A percentile compares a stretch with the other conserved stretches of the same genome.
Conservation (phyloP, 495 filamentous ascomycete genomes). For the Pyronema domesticum region DNA sequence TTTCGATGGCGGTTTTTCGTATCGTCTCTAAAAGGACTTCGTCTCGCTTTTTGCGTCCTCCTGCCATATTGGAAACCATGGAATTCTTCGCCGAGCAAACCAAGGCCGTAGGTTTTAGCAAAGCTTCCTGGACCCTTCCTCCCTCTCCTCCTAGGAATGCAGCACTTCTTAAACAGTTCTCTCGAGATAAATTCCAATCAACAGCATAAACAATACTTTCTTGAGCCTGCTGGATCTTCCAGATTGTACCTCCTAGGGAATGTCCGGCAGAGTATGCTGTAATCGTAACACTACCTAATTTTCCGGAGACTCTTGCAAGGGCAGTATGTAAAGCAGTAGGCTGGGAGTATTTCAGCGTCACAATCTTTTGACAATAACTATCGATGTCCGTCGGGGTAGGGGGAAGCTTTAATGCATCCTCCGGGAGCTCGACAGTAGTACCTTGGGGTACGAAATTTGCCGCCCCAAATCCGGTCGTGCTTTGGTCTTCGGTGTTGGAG, state of each 20-base stretch:
- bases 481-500: constrained; percentile 31
- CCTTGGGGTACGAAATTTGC: not conserved
- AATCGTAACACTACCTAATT: constrained; percentile 56
- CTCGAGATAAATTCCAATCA: constrained; percentile 89
- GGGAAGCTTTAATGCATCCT: constrained; percentile 28
- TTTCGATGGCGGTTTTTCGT: constrained; percentile 47
- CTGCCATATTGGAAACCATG: constrained; percentile 48
- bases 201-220: constrained; percentile 96
- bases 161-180: constrained; percentile 83
- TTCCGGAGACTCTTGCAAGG: constrained; percentile 20
- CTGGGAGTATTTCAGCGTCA: constrained; percentile 90
- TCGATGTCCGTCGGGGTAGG: constrained; percentile 79
- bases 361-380: constrained; percentile 78
- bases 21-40: constrained; percentile 70
- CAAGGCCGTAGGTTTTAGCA: constrained; percentile 81
- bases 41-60: constrained; percentile 62
- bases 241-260: constrained; percentile 90
- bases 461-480: constrained; percentile 32
- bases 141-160: constrained; percentile 74
- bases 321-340: constrained; percentile 52
- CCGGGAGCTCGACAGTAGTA: constrained; percentile 10
- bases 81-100: constrained; percentile 59
- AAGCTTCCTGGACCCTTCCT: constrained; percentile 76
- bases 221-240: constrained; percentile 93
- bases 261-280: constrained; percentile 95